Conservation (phyloP, 352 stramenopile genomes). For the Phytophthora ohioensis region DNA sequence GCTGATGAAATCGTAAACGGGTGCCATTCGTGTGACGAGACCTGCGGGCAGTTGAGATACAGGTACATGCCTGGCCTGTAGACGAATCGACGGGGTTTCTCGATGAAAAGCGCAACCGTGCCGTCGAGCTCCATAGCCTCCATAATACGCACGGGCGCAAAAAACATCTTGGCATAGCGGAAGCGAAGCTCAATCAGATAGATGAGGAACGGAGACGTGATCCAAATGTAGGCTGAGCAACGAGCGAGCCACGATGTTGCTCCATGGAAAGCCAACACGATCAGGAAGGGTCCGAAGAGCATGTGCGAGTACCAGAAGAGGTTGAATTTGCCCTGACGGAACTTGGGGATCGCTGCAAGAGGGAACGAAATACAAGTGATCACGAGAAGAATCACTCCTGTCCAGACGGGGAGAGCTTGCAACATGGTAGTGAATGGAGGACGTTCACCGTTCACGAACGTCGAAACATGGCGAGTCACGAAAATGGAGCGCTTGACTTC, state of each 20-base stretch:
- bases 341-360: conserved; percentile 66
- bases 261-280: conserved; percentile 71
- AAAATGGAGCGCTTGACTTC: conserved; percentile 66
- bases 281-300: conserved; percentile 69
- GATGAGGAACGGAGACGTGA: conserved; percentile 60
- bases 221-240: conserved; percentile 63
- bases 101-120: conserved; percentile 68
- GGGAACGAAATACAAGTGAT: conserved; percentile 72
- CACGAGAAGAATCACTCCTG: conserved; percentile 62
- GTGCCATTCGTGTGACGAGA: conserved; percentile 87
- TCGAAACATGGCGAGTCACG: conserved; percentile 52
- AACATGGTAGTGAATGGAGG: conserved; percentile 69
- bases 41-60: conserved; percentile 81
- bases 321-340: conserved; percentile 73
- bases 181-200: conserved; percentile 73
- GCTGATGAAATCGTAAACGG: conserved; percentile 92
- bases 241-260: conserved; percentile 59
- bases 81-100: conserved; percentile 64
- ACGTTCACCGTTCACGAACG: conserved; percentile 47
- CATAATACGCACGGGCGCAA: conserved; percentile 58
- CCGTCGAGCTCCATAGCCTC: conserved; percentile 58
- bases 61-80: conserved; percentile 84
- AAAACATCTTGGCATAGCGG: conserved; percentile 71
- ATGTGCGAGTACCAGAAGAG: conserved; percentile 83
- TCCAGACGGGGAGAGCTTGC: conserved; percentile 62